Evolutionary conservation across 75 land plant species (phyloP), one percentile per base, ranked within the genome.

Genomic region (Pinus albicaulis): DNA sequence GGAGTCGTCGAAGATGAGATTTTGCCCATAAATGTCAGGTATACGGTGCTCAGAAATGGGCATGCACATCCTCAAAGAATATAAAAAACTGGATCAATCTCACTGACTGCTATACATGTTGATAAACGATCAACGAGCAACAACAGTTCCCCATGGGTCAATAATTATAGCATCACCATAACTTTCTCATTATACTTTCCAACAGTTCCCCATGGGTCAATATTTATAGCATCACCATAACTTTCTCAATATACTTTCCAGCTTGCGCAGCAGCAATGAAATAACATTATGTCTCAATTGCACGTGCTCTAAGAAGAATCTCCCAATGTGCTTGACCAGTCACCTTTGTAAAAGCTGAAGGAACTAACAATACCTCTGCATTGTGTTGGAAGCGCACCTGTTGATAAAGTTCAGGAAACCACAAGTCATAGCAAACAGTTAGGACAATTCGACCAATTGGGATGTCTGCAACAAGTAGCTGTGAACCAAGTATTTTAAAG

Each of bases 281-380:
- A 88, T 94, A 97, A 80, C 99, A 97, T 66, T 97, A 98, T 31
- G 93, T 97, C 82, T 97, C 99, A 78, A 97, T 87, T 48, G 99
- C 99, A 72, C 99, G 95, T 66, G 99, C 95, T 72, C 95, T 95
- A 61, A 97, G 93, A 72, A 97, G 95, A 84, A 92, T 76, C 70
- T 97, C 99, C 99, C 99, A 97, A 34, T 97, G 99, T 38, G 98
- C 99, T 85, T 90, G 84, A 70, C 99, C 98, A 63, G 98, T 95
- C 60, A 85, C 86, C 70, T 80, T 89, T 59, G 98, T 94, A 75
- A 97, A 97, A 41, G 99, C 99, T 25, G 99, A 81, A 72, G 99
- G 99, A 13, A 97, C 92, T 80, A 97, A 80, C 82, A 97, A 58
- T 60, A 95, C 99, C 91, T 97, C 82, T 55, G 95, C 95, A 28